Base-by-base conservation (phyloP, 768 basidiomycete species). In the Collybiopsis confluens region DNA sequence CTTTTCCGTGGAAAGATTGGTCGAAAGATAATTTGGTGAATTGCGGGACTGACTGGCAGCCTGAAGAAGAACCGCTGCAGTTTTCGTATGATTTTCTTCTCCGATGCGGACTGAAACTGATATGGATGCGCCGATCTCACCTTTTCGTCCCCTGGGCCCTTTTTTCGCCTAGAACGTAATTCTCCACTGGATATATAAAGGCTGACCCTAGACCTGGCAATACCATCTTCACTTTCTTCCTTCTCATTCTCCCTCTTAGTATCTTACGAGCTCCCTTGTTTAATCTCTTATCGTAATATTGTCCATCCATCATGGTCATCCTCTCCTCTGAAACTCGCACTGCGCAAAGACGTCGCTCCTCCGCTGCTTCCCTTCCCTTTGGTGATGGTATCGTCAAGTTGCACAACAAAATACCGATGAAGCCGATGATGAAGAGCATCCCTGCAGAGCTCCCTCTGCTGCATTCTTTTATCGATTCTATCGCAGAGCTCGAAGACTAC, bases 401-500 rank as follows among this genome's bases (percentile, higher is more conserved):
- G 15, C n/a, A 48, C 16, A n/a, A 11, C 7, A 35, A 33, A 7
- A 35, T 16, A 20, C 21, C 47, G 4, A 37, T 48, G 18, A 48
- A 48, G 26, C 47, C 47, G 16, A 48, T 48, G 16, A 48, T 48
- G 47, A 23, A 30, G 23, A 37, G 30, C 2, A 33, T 48, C 24
- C 47, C 40, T 30, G 24, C 54, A 10, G 40, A 54, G 35, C 24
- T 44, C 16, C 37, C 71, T 18, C 69, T 89, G 46, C 63, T 90
- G 45, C 61, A 72, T 8, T 76, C 75, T 27, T 91, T 88, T 64
- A 64, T 87, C 46, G 72, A 77, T 6, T 80, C 82, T 20, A 70
- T 75, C 62, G 75, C 74, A 59, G 86, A 90, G 44, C 80, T 90
- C 26, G 78, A 87, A 58, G 61, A 63, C 16, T 83, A 86, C 74